Base-by-base conservation (phyloP, 352 stramenopile species). In the Pythium chondricola region DNA sequence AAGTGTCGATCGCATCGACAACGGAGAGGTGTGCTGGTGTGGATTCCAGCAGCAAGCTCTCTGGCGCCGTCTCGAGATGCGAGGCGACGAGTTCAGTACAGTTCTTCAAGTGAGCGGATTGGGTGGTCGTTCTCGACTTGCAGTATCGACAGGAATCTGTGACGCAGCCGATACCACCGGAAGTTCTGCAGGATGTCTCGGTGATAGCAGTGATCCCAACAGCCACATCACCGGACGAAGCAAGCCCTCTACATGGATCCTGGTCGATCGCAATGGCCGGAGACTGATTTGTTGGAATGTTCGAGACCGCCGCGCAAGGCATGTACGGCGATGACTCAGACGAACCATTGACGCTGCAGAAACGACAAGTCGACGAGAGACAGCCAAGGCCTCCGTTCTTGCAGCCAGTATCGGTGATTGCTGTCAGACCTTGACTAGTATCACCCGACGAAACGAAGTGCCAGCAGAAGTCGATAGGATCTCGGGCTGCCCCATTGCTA, bases 91-190 rank as follows among this genome's bases (percentile, higher is more conserved):
- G 52, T 11, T 38, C 20, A 9, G 52, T 31, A 40, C 54, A 67
- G 44, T 41, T 43, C 25, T 25, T 22, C 37, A 47, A 36, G 26
- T 58, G 53, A 11, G 13, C 45, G 4, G 32, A 68, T 37, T 41
- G 50, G 8, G 8, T 2, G 9, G 55, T 62, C 40, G 26, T 31
- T 16, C 50, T 36, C 25, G 24, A 54, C 46, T 53, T 65, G 51
- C 63, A 71, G 56, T 56, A 71, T 4, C 58, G 58, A 27, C 58
- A 71, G 1, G 38, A 24, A 31, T 50, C 51, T 2, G 44, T 58
- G 20, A 71, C 54, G 30, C 58, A 71, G 4, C 63, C 58, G 14
- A 66, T 32, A 4, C 54, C 54, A n/a, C 58, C 60, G 2, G 13
- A 11, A 11, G 14, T 10, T 2, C 22, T 24, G 14, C 63, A 71